Conservation (phyloP, 106 monocot species). For the Allium sativum region DNA sequence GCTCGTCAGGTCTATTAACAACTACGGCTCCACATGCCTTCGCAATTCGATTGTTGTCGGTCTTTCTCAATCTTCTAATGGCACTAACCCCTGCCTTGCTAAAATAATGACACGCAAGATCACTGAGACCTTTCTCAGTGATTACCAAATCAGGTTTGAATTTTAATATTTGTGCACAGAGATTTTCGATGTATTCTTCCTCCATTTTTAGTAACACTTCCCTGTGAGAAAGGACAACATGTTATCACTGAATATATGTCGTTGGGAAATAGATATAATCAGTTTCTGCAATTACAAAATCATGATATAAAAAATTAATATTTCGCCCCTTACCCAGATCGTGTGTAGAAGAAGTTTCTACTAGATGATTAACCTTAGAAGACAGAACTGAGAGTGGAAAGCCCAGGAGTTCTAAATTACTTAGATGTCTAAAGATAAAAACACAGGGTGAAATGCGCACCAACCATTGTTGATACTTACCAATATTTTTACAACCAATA, state of each 20-base stretch:
- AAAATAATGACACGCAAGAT: conserved; percentile 86
- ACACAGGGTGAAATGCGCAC: no score
- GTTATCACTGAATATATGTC: background rate
- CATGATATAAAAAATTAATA: no score
- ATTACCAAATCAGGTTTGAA: conserved; percentile 93
- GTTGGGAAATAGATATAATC: no score
- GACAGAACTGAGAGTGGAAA: no score
- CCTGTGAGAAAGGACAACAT: conserved; percentile 29
- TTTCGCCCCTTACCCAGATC: no score
- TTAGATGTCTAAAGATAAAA: no score
- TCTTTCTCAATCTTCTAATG: conserved; percentile 78
- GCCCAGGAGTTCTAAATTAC: no score
- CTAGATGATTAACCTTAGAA: no score
- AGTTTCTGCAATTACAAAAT: no score
- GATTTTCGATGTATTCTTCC: conserved; percentile 90
- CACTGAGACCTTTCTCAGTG: conserved; percentile 92
- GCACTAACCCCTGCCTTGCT: conserved; percentile 95
- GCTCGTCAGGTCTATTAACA: conserved; percentile 89
- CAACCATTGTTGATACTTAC: no score
- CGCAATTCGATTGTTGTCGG: conserved; percentile 88
- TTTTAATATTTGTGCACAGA: conserved; percentile 74
- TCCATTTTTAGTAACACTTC: conserved; percentile 84
- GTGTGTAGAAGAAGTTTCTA: no score
- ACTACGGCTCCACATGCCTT: conserved; percentile 86
- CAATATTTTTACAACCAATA: no score